Conservation (phyloP, 805 yeast genomes). For the Ogataea paradorogensis region DNA sequence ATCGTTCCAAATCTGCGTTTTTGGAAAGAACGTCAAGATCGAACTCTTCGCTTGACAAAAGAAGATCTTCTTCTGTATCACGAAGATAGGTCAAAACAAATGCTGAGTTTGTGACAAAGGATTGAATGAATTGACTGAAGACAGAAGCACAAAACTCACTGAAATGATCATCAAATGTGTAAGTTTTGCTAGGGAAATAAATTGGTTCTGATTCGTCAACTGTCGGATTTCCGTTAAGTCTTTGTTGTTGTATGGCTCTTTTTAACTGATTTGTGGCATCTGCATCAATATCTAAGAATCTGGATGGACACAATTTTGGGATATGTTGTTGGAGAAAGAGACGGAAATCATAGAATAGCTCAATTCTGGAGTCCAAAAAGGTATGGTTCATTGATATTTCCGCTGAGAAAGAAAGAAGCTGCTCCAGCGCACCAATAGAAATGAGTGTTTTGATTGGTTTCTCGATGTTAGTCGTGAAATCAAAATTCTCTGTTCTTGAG, state of each 20-base stretch:
- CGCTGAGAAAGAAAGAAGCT: conserved; percentile 57
- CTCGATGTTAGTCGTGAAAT: conserved; percentile 47
- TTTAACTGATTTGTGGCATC: conserved; percentile 38
- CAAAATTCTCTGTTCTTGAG: conserved; percentile 42
- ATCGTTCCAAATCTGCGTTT: conserved; percentile 83
- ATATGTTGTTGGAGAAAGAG: conserved; percentile 62
- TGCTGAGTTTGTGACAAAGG: conserved; percentile 62
- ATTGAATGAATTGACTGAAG: conserved; percentile 50
- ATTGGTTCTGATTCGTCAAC: conserved; percentile 29
- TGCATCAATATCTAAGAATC: conserved; percentile 49
- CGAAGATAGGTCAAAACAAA: conserved; percentile 62
- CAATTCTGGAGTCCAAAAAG: conserved; percentile 12
- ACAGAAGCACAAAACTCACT: conserved; percentile 37
- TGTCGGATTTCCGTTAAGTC: conserved; percentile 26
- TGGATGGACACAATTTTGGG: conserved; percentile 53
- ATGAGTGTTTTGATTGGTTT: conserved; percentile 58
- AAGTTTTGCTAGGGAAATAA: conserved; percentile 26
- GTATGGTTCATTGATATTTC: conserved; percentile 41
- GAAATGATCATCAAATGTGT: conserved; percentile 27
- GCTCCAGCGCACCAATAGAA: conserved; percentile 69
- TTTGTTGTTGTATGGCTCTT: conserved; percentile 27
- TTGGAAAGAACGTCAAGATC: conserved; percentile 63
- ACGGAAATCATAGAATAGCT: conserved; percentile 58
- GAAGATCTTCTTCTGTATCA: conserved; percentile 71
- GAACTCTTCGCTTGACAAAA: conserved; percentile 53